Evolutionary conservation across 805 yeast genomes (phyloP), one percentile per base, ranked within the genome.

Genomic region (Barnettozyma populi): DNA sequence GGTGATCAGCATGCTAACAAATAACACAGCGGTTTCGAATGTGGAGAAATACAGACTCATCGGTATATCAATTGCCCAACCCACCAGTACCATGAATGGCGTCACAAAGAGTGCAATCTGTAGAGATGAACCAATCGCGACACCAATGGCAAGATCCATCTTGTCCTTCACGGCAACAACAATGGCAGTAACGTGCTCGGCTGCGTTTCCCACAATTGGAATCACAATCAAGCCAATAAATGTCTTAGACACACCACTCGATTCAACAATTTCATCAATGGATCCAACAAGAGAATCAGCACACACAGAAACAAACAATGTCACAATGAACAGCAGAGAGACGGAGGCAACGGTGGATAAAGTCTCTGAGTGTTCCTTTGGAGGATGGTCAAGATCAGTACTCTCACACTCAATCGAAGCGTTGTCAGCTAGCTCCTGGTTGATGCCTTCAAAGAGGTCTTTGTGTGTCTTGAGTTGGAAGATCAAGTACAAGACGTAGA

Each of bases 161-260:
- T 94, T 94, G 68, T 94, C 88, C 69, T 90, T 90, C 76, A 82
- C 80, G 20, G 99, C 98, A 43, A 94, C 98, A 52, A 89, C 78
- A 34, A 94, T 85, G 3, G 98, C 96, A 18, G 99, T 94, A 45
- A 89, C 98, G 67, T 94, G 99, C 67, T 94, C 99, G 11, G 98
- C 98, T 3, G 99, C 99, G 61, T 94, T 94, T 48, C 98, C 99
- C 24, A 94, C 98, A 53, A 94, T 92, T 36, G 99, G 99, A 52
- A 94, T 84, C 41, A 94, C 80, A 57, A 94, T 84, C 56, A 94
- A 74, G 64, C 98, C 98, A 60, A 94, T 89, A 60, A 94, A 94
- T 0, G 98, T 90, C 76, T 92, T 90, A 39, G 96, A 86, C 46
- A 94, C 73, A 4, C 96, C 96, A 2, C 95, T 80, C 27, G 80